phyloP scores from a whole-genome alignment of 768 basidiomycete genomes.

The Rhodotorula kratochvilovae region DNA sequence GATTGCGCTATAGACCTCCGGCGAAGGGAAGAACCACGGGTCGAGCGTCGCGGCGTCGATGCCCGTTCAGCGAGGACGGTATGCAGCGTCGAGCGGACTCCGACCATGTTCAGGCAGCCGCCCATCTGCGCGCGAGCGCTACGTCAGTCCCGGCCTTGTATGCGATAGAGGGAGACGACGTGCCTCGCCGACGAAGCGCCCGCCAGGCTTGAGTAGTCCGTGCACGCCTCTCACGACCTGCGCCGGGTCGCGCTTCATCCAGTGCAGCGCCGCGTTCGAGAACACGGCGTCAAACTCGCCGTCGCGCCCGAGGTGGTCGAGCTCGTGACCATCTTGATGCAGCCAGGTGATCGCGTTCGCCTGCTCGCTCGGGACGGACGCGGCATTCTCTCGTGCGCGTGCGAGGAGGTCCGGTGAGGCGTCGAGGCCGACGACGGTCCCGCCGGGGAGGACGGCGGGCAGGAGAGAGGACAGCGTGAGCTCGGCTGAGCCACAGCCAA shows the following conservation, averaged over 20 bases:
- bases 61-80: constrained; percentile 56
- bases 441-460: constrained; percentile 54
- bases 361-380: not conserved
- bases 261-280: constrained; percentile 74
- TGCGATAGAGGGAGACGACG: constrained; percentile 52
- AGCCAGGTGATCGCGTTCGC: constrained; percentile 1
- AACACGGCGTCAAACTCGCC: constrained; percentile 68
- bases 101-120: constrained; percentile 48
- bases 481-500: constrained; percentile 81
- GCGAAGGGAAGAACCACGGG: constrained; percentile 81
- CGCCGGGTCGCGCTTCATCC: constrained; percentile 71
- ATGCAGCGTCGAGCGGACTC: constrained; percentile 60
- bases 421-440: constrained; percentile 66
- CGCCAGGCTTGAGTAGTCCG: constrained; percentile 62
- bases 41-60: constrained; percentile 61
- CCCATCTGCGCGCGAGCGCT: constrained; percentile 17
- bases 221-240: constrained; percentile 63
- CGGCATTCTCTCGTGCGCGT: constrained; percentile 54
- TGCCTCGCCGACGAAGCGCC: constrained; percentile 70
- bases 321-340: constrained; percentile 20
- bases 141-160: not conserved
- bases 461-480: constrained; percentile 59
- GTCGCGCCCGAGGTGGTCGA: constrained; percentile 16
- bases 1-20: constrained; percentile 62
- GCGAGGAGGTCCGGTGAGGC: constrained; percentile 60